A percentile compares a stretch with the other conserved stretches of the same genome.
Evolutionary conservation across 495 filamentous ascomycete genomes (phyloP).

Genomic region (Hypomontagnella monticulosa): DNA sequence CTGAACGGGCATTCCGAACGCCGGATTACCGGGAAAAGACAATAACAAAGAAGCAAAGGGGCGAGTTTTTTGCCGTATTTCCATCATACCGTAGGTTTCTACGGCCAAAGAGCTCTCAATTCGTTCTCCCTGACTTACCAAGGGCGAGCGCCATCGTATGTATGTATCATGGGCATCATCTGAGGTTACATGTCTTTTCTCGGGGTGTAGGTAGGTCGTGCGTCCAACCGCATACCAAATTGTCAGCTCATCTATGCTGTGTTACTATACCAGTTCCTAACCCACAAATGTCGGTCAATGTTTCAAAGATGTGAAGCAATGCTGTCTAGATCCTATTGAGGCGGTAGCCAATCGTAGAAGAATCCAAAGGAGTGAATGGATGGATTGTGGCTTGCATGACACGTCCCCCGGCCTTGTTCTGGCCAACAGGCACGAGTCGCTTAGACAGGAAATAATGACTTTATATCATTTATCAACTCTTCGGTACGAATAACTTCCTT

Average conservation of each 20-base stretch:
- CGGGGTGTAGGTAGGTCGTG: slow-evolving; percentile 20
- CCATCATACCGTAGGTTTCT: background rate
- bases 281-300: slow-evolving; percentile 37
- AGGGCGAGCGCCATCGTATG: slow-evolving; percentile 1
- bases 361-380: slow-evolving; percentile 2
- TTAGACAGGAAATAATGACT: background rate
- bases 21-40: slow-evolving; percentile 23
- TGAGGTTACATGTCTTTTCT: slow-evolving; percentile 30
- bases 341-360: slow-evolving; percentile 10
- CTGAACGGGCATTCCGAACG: slow-evolving; percentile 34
- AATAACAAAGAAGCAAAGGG: slow-evolving; percentile 19
- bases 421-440: slow-evolving; percentile 8
- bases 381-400: slow-evolving; percentile 36
- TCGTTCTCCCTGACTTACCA: slow-evolving; percentile 16
- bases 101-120: background rate
- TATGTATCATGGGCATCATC: slow-evolving; percentile 1
- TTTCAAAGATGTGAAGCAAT: slow-evolving; percentile 12
- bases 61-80: slow-evolving; percentile 1
- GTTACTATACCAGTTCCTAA: slow-evolving; percentile 19
- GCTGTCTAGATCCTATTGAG: background rate
- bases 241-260: slow-evolving; percentile 38
- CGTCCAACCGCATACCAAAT: slow-evolving; percentile 30
- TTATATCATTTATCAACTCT: slow-evolving; percentile 10
- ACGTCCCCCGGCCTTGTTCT: slow-evolving; percentile 1
- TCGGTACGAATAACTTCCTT: background rate